Evolutionary conservation across 768 basidiomycete genomes (phyloP).

Genomic region (Lactarius pseudohatsudake): DNA sequence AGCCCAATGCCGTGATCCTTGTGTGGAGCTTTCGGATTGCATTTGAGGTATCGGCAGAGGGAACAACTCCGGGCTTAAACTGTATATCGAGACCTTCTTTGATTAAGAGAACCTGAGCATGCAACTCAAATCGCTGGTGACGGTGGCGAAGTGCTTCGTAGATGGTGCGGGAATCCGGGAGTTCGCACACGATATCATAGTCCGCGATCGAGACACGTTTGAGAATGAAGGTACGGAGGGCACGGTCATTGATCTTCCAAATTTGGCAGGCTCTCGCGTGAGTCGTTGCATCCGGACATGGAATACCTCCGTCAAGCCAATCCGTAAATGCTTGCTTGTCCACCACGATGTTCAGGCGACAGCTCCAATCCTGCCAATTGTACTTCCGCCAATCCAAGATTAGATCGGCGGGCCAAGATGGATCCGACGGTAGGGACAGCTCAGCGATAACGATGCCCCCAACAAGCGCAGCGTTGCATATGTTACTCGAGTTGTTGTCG

Average conservation of each 20-base stretch:
- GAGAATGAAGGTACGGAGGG: not conserved
- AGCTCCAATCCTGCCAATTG: not conserved
- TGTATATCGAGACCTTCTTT: not conserved
- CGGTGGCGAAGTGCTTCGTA: not conserved
- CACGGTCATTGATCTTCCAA: not conserved
- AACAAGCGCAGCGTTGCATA: not conserved
- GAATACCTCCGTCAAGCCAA: not conserved
- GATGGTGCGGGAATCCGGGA: not conserved
- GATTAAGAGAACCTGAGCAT: not conserved
- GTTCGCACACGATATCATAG: too few species aligned
- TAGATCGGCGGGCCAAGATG: not conserved
- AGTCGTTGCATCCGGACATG: not conserved
- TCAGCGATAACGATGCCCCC: not conserved
- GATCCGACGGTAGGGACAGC: not conserved
- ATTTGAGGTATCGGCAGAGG: too few species aligned
- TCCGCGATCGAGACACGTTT: not conserved
- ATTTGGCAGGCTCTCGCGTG: not conserved
- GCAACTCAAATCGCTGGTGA: not conserved
- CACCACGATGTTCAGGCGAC: not conserved
- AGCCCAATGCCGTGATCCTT: too few species aligned
- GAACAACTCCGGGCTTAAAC: not conserved
- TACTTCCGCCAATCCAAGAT: not conserved
- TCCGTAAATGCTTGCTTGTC: too few species aligned
- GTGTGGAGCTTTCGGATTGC: too few species aligned
- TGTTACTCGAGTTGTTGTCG: not conserved